Evolutionary conservation across 208 protist genomes (phyloP), one percentile per base, ranked within the genome.

Genomic region (Naegleria gruberi): DNA sequence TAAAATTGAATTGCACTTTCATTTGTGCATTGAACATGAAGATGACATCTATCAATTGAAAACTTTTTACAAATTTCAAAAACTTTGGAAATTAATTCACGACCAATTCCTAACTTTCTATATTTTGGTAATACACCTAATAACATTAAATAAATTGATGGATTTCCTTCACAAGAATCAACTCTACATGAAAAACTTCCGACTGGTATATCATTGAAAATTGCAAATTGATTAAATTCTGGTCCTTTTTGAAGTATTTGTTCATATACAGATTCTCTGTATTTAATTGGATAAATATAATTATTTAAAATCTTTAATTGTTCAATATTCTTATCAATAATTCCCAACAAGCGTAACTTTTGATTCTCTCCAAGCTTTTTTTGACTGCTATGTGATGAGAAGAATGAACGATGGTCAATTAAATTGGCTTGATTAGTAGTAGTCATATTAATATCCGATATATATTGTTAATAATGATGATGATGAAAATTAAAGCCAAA

Each of bases 261-360:
- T 44, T 42, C n/a, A 45, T 84, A 84, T 30, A 84, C 15, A 26
- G 12, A 40, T 4, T 84, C 81, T 84, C 42, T 84, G 10, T 84
- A 41, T 42, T 45, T 0, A 46, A 45, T 45, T 45, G 81, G 41
- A 45, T 44, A 84, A 34, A 84, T 84, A 45, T 84, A 45, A 40
- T 84, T 84, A 45, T 84, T 84, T 41, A 84, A 26, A 46, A 84
- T 84, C 44, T 84, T 84, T 43, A 84, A 45, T 84, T 84, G 81
- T 84, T 84, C 41, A 40, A 84, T 17, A 45, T 84, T 84, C 40
- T 84, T 84, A 46, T 84, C 81, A 30, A 84, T 84, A 26, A 84
- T 43, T 44, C 81, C 81, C 42, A 46, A 19, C 0, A 40, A 43
- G 17, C 81, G 17, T 8, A 77, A 8, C 34, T 77, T 77, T 37